Evolutionary conservation across 2,329 filamentous ascomycete species (phyloP), one percentile per base, ranked within the genome.

Genomic region (Camillea tinctor): DNA sequence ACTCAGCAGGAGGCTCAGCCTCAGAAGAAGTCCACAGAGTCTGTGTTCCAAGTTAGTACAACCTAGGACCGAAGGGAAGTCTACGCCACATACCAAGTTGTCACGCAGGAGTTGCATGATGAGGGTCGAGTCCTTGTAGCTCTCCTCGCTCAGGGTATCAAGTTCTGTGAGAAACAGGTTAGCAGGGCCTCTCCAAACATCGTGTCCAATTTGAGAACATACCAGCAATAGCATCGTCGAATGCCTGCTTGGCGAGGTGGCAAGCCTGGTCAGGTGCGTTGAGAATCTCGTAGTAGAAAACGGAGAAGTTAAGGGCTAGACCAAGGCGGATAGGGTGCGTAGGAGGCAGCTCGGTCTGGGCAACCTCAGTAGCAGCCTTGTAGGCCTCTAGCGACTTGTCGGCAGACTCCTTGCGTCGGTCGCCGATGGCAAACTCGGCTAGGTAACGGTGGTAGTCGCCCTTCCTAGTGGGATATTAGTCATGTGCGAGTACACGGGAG

Each of bases 271-370:
- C 95, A 67, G 94, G 94, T 50, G 94, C 93, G 86, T 98, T 99
- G 74, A 98, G 86, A 78, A 98, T 99, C 88, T 99, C 92, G 80
- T 99, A 99, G 89, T 98, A 98, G 87, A 97, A 98, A 75, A 97
- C 93, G 68, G 93, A 97, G 86, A 96, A 96, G 89, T 96, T 96
- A 69, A 96, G 86, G 72, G 92, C 92, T 68, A 96, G 88, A 77
- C 92, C 92, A 67, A 96, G 90, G 74, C 92, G 92, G 80, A 96
- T 96, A 75, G 92, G 92, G 85, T 96, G 92, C 60, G 92, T 96
- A 65, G 92, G 92, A 65, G 92, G 89, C 70, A 96, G 88, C 79
- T 95, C 92, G 71, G 91, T 94, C 77, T 91, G 87, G 65, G 92
- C 92, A 73, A 96, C 91, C 79, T 96, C 92, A 75, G 92, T 96